Conservation (phyloP, 495 filamentous ascomycete species). For the Lophiostoma macrostomum region DNA sequence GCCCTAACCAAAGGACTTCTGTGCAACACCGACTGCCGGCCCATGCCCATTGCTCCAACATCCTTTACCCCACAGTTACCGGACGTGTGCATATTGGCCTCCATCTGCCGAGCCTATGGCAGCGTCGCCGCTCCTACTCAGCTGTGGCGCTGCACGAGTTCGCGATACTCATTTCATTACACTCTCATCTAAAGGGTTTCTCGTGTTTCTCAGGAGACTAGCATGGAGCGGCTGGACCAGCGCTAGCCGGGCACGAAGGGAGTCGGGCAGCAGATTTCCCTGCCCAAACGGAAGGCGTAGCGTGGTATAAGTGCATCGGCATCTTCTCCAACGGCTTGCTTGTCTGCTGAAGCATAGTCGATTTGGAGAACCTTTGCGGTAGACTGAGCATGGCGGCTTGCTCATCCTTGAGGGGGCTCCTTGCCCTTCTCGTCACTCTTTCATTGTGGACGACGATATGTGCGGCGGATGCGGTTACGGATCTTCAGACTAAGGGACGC, state of each 20-base stretch:
- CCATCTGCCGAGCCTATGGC: slow-evolving; percentile 28
- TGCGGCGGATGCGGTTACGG: slow-evolving; percentile 43
- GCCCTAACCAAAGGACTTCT: not conserved
- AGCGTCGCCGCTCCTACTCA: not conserved
- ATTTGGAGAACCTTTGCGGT: not conserved
- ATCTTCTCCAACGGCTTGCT: slow-evolving; percentile 5
- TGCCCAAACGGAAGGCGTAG: too few species aligned
- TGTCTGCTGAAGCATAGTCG: not conserved
- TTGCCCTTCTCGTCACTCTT: slow-evolving; percentile 15
- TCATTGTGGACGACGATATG: slow-evolving; percentile 6
- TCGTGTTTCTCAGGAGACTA: not conserved
- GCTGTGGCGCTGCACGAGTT: slow-evolving; percentile 19
- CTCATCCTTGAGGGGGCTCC: slow-evolving; percentile 8
- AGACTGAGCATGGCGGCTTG: slow-evolving; percentile 10
- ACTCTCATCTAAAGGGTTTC: slow-evolving; percentile 16
- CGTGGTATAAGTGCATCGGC: slow-evolving; percentile 22
- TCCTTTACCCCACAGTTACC: slow-evolving; percentile 25
- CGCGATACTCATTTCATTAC: slow-evolving; percentile 24
- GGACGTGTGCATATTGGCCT: slow-evolving; percentile 9
- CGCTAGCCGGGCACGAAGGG: too few species aligned
- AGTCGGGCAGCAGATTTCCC: too few species aligned
- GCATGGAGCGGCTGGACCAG: slow-evolving; percentile 7
- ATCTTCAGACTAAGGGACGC: slow-evolving; percentile 46
- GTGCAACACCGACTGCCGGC: slow-evolving; percentile 1
- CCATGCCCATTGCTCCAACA: slow-evolving; percentile 8